phyloP scores from a whole-genome alignment of 306 rosid genomes.

The Betula pendula region DNA sequence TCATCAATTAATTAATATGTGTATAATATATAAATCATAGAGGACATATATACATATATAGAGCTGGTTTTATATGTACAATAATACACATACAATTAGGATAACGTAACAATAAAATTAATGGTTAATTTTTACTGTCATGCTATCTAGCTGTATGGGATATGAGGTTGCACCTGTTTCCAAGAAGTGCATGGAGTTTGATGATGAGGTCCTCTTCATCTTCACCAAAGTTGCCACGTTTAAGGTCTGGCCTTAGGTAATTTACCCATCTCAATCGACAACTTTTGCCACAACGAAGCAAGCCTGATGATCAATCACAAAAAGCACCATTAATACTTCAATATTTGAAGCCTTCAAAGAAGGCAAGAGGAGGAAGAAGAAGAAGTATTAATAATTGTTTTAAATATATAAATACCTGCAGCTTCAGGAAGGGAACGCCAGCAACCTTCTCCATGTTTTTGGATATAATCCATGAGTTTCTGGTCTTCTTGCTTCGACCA shows the following conservation, averaged over 20 bases:
- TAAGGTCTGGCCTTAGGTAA: slow-evolving; percentile 46
- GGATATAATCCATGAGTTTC: slow-evolving; percentile 43
- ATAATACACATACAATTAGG: too few relatives aligned
- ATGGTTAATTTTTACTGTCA: too few relatives aligned
- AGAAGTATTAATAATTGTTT: background rate
- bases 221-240: slow-evolving; percentile 45
- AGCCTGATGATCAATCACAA: slow-evolving; percentile 22
- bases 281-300: slow-evolving; percentile 53
- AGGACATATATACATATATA: background rate
- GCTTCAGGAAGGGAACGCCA: slow-evolving; percentile 48
- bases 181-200: slow-evolving; percentile 58
- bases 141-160: too few relatives aligned
- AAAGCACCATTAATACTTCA: background rate
- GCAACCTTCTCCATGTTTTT: slow-evolving; percentile 43
- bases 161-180: slow-evolving; percentile 38
- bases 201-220: slow-evolving; percentile 62
- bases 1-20: background rate
- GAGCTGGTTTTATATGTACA: too few relatives aligned
- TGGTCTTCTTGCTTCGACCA: slow-evolving; percentile 59
- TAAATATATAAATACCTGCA: slow-evolving; percentile 32
- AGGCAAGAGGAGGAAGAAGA: background rate
- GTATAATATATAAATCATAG: background rate
- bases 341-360: background rate
- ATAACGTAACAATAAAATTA: too few relatives aligned
- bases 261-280: slow-evolving; percentile 55